phyloP scores from a whole-genome alignment of 1,139 yeast genomes.

The Pichia sorboxylosa region DNA sequence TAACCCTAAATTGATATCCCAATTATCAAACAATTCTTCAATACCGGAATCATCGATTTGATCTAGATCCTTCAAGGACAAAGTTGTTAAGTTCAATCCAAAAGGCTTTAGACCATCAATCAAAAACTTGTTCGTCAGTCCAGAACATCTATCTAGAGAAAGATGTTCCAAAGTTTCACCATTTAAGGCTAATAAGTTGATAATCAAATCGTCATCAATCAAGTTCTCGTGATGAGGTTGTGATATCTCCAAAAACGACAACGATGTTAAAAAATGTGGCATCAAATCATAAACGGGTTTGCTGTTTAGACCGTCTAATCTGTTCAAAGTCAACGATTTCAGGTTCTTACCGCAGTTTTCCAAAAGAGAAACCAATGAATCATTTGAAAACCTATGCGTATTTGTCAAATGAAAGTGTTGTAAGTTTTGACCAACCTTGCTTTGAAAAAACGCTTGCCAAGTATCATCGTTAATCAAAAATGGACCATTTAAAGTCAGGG shows the following conservation, averaged over 20 bases:
- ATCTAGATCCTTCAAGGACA: conserved; percentile 45
- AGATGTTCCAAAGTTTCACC: conserved; percentile 52
- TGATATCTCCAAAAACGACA: conserved; percentile 56
- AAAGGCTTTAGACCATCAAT: conserved; percentile 48
- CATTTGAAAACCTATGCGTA: conserved; percentile 73
- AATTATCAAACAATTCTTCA: conserved; percentile 41
- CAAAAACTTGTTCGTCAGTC: conserved; percentile 53
- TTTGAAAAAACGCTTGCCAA: conserved; percentile 63
- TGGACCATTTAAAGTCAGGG: conserved; percentile 69
- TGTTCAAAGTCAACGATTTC: conserved; percentile 39
- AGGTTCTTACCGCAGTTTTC: conserved; percentile 51
- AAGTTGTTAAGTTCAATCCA: conserved; percentile 40
- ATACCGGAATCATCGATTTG: conserved; percentile 60
- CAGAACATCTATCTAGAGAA: conserved; percentile 60
- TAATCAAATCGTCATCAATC: conserved; percentile 57
- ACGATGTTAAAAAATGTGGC: conserved; percentile 47
- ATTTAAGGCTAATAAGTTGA: conserved; percentile 48
- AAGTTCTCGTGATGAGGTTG: conserved; percentile 56
- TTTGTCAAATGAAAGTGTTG: conserved; percentile 54
- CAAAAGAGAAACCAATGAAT: conserved; percentile 49
- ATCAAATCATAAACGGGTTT: conserved; percentile 49
- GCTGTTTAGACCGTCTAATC: conserved; percentile 60
- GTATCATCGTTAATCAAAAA: conserved; percentile 63
- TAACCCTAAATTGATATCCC: conserved; percentile 47
- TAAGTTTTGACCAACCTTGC: conserved; percentile 32